A percentile compares a stretch with the other conserved stretches of the same genome.
Evolutionary conservation across 306 rosid species (phyloP).

Genomic region (Ceratonia siliqua): DNA sequence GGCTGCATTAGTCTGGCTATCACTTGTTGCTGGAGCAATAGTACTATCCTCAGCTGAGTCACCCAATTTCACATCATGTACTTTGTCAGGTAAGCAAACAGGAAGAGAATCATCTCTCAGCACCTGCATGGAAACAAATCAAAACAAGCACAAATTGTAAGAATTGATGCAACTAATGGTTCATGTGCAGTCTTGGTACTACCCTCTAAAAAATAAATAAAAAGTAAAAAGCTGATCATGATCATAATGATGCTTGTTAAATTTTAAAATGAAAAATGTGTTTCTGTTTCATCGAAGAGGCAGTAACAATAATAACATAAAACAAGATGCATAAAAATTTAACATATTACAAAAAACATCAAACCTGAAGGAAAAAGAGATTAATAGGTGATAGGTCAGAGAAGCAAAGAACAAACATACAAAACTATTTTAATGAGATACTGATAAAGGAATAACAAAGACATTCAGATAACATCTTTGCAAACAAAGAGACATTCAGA

Average conservation of each 20-base stretch:
- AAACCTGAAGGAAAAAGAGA: not conserved
- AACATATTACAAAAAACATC: not conserved
- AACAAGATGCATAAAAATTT: not conserved
- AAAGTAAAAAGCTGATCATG: not conserved
- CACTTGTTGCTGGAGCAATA: slow-evolving; percentile 67
- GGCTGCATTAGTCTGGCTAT: slow-evolving; percentile 70
- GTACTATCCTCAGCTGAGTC: slow-evolving; percentile 74
- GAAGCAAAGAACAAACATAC: not conserved
- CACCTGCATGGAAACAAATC: slow-evolving; percentile 50
- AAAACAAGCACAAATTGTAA: not conserved
- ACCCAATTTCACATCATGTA: slow-evolving; percentile 94
- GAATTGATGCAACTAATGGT: not conserved
- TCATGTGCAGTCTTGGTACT: not conserved
- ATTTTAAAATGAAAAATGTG: not conserved
- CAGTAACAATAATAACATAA: not conserved
- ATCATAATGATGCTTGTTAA: not conserved
- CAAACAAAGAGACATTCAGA: too few species aligned
- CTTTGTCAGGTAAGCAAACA: slow-evolving; percentile 88
- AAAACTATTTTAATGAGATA: not conserved
- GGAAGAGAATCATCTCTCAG: slow-evolving; percentile 87
- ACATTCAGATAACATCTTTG: too few species aligned
- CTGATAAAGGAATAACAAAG: not conserved
- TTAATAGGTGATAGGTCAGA: not conserved
- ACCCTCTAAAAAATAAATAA: not conserved
- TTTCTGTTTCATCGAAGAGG: not conserved